A percentile compares a stretch with the other conserved stretches of the same genome.
These are phyloP conservation scores for Malus sylvestris DNA, from an alignment of 306 rosid species.

Conservation along the genomic window DNA sequence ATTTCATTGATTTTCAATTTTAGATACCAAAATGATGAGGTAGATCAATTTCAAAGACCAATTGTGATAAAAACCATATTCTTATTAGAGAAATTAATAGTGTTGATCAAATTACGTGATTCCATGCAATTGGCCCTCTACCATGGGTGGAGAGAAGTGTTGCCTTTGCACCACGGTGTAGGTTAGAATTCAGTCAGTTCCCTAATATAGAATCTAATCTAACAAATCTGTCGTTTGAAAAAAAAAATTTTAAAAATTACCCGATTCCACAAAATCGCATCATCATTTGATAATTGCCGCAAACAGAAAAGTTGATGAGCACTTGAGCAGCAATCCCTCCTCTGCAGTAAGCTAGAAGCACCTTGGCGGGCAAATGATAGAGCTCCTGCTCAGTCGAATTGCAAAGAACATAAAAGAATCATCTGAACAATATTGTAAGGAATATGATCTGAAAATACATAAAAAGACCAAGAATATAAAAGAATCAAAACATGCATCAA, in stretches of 20 bases:
- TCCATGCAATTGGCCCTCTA: neutral
- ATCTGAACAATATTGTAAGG: neutral
- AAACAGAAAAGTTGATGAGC: neutral
- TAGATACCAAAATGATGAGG: no score
- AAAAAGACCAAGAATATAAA: neutral
- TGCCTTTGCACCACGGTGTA: no score
- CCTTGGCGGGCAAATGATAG: neutral
- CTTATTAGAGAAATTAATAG: neutral
- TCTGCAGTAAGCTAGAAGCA: neutral
- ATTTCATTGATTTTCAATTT: no score
- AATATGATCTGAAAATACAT: conserved; percentile 7
- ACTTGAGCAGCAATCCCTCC: neutral
- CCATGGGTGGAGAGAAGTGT: no score
- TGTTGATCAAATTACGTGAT: neutral
- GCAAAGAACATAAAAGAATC: neutral
- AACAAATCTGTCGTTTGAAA: no score
- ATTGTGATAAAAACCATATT: no score
- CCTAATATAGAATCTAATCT: no score
- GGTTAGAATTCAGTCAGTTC: no score
- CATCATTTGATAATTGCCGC: neutral
- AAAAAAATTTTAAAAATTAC: neutral
- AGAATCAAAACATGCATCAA: neutral
- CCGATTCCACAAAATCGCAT: neutral
- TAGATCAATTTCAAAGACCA: no score
- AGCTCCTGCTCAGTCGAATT: neutral